phyloP scores from a whole-genome alignment of 345 rosid species.

The Rubroshorea leprosula region DNA sequence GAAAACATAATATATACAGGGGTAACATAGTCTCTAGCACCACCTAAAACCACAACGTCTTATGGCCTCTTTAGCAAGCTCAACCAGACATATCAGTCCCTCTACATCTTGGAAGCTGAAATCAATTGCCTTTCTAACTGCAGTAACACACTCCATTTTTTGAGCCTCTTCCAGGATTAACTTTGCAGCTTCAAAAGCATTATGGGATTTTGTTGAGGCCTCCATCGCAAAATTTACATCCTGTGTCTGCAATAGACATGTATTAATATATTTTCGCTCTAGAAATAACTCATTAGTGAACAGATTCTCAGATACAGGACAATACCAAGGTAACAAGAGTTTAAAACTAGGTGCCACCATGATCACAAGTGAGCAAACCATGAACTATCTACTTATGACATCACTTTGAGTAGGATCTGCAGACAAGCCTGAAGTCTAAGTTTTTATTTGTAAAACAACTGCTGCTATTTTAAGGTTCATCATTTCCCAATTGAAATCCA shows the following conservation, averaged over 20 bases:
- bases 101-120: slow-evolving; percentile 76
- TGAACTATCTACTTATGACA: neutral
- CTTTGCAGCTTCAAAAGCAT: slow-evolving; percentile 42
- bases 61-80: slow-evolving; percentile 52
- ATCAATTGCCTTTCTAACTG: slow-evolving; percentile 54
- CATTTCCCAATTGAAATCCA: neutral
- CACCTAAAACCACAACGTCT: slow-evolving; percentile 28
- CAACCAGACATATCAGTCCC: slow-evolving; percentile 48
- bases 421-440: neutral
- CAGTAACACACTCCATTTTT: slow-evolving; percentile 34
- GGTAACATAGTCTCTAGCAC: slow-evolving; percentile 38
- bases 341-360: neutral
- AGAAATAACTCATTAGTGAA: slow-evolving; percentile 8
- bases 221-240: slow-evolving; percentile 59
- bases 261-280: slow-evolving; percentile 18
- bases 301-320: slow-evolving; percentile 10
- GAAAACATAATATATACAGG: slow-evolving; percentile 26
- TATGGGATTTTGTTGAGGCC: slow-evolving; percentile 64
- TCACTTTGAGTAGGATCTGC: neutral
- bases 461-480: neutral
- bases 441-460: slow-evolving; percentile 1
- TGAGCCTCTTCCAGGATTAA: slow-evolving; percentile 32
- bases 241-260: slow-evolving; percentile 52
- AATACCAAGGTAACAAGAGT: neutral
- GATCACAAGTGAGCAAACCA: neutral